phyloP scores from a whole-genome alignment of 1,284 basidiomycete species.

The Moniliophthora roreri region DNA sequence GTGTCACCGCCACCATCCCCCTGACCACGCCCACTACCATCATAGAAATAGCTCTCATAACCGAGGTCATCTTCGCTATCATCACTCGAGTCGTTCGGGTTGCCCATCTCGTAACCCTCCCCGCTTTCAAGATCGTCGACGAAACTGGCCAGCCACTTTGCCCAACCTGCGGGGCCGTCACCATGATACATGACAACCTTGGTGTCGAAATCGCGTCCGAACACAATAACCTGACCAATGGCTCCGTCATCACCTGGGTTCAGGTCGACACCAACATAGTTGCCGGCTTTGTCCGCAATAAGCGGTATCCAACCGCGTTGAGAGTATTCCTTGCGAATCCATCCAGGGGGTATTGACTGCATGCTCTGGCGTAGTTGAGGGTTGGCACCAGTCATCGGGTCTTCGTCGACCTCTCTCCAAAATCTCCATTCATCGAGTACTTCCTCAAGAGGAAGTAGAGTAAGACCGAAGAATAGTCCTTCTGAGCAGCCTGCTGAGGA shows the following conservation, averaged over 20 bases:
- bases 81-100: conserved; percentile 64
- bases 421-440: conserved; percentile 92
- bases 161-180: conserved; percentile 93
- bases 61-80: conserved; percentile 83
- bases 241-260: conserved; percentile 79
- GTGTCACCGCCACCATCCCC: conserved; percentile 76
- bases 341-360: conserved; percentile 89
- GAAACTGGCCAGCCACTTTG: conserved; percentile 89
- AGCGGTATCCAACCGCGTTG: conserved; percentile 96
- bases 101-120: conserved; percentile 82
- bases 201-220: conserved; percentile 96
- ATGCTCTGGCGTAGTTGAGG: conserved; percentile 70
- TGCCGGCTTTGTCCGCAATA: conserved; percentile 90
- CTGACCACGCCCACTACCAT: conserved; percentile 70
- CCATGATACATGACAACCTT: conserved; percentile 94
- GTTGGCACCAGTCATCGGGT: conserved; percentile 80
- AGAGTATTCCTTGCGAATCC: conserved; percentile 90
- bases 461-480: conserved; percentile 87
- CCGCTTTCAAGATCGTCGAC: conserved; percentile 92
- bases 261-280: conserved; percentile 96
- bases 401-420: conserved; percentile 89
- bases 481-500: conserved; percentile 82
- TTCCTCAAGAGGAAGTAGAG: conserved; percentile 83
- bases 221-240: conserved; percentile 94
- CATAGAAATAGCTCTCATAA: conserved; percentile 85